Evolutionary conservation across 129 eudicot species (phyloP), one percentile per base, ranked within the genome.

Genomic region (Tagetes patula): DNA sequence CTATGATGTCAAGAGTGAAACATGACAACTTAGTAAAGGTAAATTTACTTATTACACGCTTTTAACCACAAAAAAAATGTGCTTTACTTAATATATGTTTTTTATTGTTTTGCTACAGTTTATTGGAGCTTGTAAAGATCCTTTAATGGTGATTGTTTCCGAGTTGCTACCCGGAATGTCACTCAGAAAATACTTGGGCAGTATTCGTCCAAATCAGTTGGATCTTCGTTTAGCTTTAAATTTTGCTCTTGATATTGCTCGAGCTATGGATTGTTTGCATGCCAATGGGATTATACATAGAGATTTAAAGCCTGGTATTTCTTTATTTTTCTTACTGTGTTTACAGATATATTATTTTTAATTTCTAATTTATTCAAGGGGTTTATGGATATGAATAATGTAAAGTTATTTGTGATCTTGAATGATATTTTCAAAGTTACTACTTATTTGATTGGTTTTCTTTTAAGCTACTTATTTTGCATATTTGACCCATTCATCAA

Each of bases 41-140:
- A 33, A 38, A 79, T 71, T 1, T 73, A n/a, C 40, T 49, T n/a
- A 4, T 73, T 59, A 14, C 61, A 49, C 53, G 30, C 5, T 42
- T 71, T 55, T 56, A 31, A 30, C 7, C 37, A 1, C 0, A 2
- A 9, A 64, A 50, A 72, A 34, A 52, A 10, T 55, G 14, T 65
- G 27, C 7, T 66, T 37, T 41, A 54, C 3, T 11, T 63, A 0
- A 9, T 42, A 52, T 33, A 41, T 48, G 3, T 47, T 69, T 27
- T 6, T 9, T 59, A 40, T 64, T 38, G 20, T 61, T 30, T 41
- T 10, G 55, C 12, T 82, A 77, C 87, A 94, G 97, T 94, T 94
- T 77, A 83, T 90, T 80, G 99, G 99, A 76, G 99, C 99, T 79
- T 94, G 99, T 77, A 94, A 94, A 65, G 97, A 94, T 70, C 99